Conservation (phyloP, 2,329 filamentous ascomycete species). For the Pyricularia pennisetigena region DNA sequence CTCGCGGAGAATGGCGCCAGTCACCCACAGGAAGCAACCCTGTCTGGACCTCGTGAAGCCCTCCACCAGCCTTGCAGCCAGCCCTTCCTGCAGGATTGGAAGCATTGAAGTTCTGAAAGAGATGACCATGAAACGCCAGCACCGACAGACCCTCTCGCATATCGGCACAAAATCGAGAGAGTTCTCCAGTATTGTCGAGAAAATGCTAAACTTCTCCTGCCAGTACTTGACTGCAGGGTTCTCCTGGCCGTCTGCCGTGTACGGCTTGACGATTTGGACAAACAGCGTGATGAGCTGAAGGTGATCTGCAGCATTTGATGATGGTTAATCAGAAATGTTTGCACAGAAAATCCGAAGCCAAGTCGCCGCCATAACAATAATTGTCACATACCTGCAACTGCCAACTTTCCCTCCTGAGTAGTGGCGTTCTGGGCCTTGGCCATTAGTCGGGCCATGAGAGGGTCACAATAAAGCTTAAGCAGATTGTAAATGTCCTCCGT, state of each 20-base stretch:
- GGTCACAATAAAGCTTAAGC: slow-evolving; percentile 88
- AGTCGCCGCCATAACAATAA: background rate
- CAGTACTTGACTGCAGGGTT: slow-evolving; percentile 96
- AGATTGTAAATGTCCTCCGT: slow-evolving; percentile 70
- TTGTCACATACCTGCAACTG: slow-evolving; percentile 61
- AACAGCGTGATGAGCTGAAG: slow-evolving; percentile 89
- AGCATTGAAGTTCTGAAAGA: slow-evolving; percentile 87
- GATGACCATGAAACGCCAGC: slow-evolving; percentile 95
- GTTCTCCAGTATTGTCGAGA: slow-evolving; percentile 77
- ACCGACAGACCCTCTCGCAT: slow-evolving; percentile 85
- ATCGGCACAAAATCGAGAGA: slow-evolving; percentile 83
- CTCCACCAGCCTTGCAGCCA: slow-evolving; percentile 75
- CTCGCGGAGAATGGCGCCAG: slow-evolving; percentile 86
- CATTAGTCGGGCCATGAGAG: slow-evolving; percentile 78
- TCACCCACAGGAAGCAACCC: slow-evolving; percentile 98
- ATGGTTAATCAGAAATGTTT: slow-evolving; percentile 11
- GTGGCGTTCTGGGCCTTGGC: slow-evolving; percentile 75
- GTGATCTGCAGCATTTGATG: slow-evolving; percentile 50
- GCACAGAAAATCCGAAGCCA: background rate
- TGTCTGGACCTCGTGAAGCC: slow-evolving; percentile 82
- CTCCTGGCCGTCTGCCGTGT: slow-evolving; percentile 59
- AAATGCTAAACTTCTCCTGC: slow-evolving; percentile 81
- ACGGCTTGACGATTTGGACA: slow-evolving; percentile 67
- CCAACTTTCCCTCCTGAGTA: slow-evolving; percentile 73
- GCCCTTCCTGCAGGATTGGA: slow-evolving; percentile 62